Evolutionary conservation across 371 early-diverging fungal genomes (phyloP).

Genomic region (Mortierella sp.): DNA sequence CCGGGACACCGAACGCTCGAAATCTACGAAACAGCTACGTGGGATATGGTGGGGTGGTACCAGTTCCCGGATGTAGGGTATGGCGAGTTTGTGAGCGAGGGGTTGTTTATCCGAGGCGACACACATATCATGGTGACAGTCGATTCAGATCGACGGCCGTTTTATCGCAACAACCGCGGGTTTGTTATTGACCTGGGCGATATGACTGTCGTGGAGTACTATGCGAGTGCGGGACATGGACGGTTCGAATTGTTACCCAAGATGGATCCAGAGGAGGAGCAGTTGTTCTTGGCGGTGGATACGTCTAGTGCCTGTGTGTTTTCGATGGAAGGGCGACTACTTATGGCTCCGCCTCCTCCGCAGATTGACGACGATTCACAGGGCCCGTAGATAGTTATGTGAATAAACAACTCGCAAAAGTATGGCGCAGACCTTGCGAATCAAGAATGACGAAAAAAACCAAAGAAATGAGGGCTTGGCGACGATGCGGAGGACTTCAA

Average conservation of each 20-base stretch:
- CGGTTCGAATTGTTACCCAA: background rate
- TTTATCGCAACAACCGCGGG: background rate
- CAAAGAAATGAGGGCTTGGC: too few relatives aligned
- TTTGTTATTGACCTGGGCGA: background rate
- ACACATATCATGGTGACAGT: background rate
- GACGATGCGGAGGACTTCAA: too few relatives aligned
- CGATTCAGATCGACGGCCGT: background rate
- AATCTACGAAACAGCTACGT: background rate
- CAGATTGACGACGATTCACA: background rate
- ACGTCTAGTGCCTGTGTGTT: constrained; percentile 8
- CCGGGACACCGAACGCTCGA: background rate
- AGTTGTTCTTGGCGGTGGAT: background rate
- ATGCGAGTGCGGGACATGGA: background rate
- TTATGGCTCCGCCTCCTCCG: background rate
- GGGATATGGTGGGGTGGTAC: constrained; percentile 2
- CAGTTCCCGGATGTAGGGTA: background rate
- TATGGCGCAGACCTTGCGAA: background rate
- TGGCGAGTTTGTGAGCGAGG: background rate
- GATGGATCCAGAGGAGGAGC: background rate
- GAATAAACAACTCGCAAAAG: background rate
- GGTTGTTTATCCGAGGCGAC: background rate
- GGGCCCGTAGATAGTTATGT: background rate
- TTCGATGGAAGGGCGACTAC: background rate
- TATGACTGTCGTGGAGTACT: background rate
- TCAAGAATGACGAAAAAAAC: too few relatives aligned